Evolutionary conservation across 768 basidiomycete genomes (phyloP).

Genomic region (Gymnopilus dilepis): DNA sequence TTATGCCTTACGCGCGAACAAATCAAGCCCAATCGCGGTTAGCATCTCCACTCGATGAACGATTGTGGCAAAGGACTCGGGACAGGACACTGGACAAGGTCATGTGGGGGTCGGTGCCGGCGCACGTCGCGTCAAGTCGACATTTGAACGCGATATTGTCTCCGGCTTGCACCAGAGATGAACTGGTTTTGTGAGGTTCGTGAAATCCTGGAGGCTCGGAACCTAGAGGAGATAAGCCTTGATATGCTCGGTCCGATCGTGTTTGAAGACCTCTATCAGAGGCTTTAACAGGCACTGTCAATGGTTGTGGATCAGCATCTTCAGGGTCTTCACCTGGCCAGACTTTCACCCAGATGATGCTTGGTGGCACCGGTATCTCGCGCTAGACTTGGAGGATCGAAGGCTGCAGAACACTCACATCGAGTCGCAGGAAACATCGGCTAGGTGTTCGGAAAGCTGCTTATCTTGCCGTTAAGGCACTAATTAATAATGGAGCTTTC

Average conservation of each 20-base stretch:
- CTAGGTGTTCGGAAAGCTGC: no score
- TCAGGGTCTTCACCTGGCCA: background rate
- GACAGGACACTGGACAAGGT: background rate
- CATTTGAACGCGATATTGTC: background rate
- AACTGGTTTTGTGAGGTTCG: background rate
- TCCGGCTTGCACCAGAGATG: background rate
- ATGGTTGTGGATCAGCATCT: background rate
- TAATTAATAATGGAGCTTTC: background rate
- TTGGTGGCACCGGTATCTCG: background rate
- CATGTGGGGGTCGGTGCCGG: conserved; percentile 1
- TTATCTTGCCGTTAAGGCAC: background rate
- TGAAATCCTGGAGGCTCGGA: background rate
- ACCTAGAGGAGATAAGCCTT: conserved; percentile 5
- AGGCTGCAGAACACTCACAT: background rate
- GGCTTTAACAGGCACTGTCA: background rate
- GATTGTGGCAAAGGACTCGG: background rate
- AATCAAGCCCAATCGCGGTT: background rate
- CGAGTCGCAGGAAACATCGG: no score
- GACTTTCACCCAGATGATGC: background rate
- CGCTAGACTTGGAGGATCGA: background rate
- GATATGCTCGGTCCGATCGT: conserved; percentile 1
- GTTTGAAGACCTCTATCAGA: background rate
- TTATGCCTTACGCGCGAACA: background rate
- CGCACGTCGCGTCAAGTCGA: background rate
- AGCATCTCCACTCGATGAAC: background rate